These are phyloP conservation scores for Wickerhamomyces subpelliculosus DNA, from an alignment of 805 yeast genomes.

Conservation along the genomic window DNA sequence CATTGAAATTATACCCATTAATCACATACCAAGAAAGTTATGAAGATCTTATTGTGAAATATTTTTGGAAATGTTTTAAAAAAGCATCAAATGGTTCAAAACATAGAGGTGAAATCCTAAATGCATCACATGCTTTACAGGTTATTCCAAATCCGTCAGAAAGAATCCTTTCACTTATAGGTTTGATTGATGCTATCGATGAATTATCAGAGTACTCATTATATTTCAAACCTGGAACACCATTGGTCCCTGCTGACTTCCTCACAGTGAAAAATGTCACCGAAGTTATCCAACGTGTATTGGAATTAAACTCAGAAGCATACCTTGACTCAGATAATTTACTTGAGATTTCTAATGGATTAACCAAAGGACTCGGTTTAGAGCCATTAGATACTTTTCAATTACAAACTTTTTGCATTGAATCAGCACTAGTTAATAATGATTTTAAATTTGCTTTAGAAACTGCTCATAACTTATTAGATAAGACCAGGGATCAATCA, in stretches of 20 bases:
- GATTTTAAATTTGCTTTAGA: constrained; percentile 56
- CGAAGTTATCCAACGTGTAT: constrained; percentile 31
- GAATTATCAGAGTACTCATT: constrained; percentile 23
- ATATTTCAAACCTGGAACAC: constrained; percentile 25
- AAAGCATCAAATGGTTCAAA: constrained; percentile 34
- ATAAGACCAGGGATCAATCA: constrained; percentile 14
- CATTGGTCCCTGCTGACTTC: constrained; percentile 33
- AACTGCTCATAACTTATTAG: constrained; percentile 32
- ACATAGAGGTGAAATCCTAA: constrained; percentile 31
- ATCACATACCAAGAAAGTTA: constrained; percentile 8
- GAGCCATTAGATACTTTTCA: constrained; percentile 6
- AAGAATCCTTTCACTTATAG: constrained; percentile 11
- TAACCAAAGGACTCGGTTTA: constrained; percentile 33
- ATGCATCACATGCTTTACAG: constrained; percentile 24
- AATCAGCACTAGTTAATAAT: constrained; percentile 54
- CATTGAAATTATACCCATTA: constrained; percentile 22
- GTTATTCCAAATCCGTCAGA: constrained; percentile 13
- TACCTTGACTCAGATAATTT: constrained; percentile 39
- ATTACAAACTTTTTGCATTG: constrained; percentile 48
- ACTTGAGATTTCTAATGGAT: constrained; percentile 31
- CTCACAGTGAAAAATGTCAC: constrained; percentile 27
- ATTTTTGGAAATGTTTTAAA: constrained; percentile 37
- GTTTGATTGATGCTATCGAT: constrained; percentile 21
- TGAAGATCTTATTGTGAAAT: constrained; percentile 17
- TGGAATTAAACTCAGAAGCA: constrained; percentile 49